phyloP scores from a whole-genome alignment of 2,329 filamentous ascomycete genomes.

The Emmonsiellopsis sp. region DNA sequence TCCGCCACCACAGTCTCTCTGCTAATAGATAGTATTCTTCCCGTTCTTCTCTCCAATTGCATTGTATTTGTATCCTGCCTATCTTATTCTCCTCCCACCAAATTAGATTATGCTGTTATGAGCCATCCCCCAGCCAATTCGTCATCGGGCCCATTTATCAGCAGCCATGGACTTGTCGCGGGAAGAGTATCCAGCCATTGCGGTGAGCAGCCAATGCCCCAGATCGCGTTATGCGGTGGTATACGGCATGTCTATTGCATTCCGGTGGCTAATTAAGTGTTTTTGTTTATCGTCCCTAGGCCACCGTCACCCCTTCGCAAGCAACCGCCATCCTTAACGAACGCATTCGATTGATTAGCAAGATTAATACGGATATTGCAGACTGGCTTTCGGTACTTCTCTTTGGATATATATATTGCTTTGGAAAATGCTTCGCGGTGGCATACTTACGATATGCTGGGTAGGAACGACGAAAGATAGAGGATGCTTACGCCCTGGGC shows the following conservation, averaged over 20 bases:
- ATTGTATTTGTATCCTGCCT: not conserved
- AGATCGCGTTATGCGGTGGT: not conserved
- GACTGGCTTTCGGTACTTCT: slow-evolving; percentile 84
- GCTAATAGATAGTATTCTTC: not conserved
- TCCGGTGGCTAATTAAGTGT: slow-evolving; percentile 4
- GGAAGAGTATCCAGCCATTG: slow-evolving; percentile 86
- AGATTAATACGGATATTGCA: slow-evolving; percentile 81
- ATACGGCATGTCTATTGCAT: not conserved
- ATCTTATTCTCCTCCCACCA: not conserved
- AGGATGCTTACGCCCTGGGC: slow-evolving; percentile 78
- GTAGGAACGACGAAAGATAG: slow-evolving; percentile 84
- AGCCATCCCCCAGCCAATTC: not conserved
- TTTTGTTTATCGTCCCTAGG: slow-evolving; percentile 42
- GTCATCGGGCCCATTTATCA: slow-evolving; percentile 7
- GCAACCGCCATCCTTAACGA: slow-evolving; percentile 77
- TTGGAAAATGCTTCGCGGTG: not conserved
- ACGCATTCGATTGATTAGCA: slow-evolving; percentile 76
- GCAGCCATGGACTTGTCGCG: slow-evolving; percentile 63
- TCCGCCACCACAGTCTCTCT: not conserved
- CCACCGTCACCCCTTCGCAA: slow-evolving; percentile 68
- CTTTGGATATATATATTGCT: not conserved
- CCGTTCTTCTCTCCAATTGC: not conserved
- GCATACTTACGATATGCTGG: slow-evolving; percentile 10
- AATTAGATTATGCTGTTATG: slow-evolving; percentile 1
- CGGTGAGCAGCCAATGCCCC: slow-evolving; percentile 55